A percentile compares a stretch with the other conserved stretches of the same genome.
Conservation (phyloP, 2,329 filamentous ascomycete species). For the Botrytis aclada region DNA sequence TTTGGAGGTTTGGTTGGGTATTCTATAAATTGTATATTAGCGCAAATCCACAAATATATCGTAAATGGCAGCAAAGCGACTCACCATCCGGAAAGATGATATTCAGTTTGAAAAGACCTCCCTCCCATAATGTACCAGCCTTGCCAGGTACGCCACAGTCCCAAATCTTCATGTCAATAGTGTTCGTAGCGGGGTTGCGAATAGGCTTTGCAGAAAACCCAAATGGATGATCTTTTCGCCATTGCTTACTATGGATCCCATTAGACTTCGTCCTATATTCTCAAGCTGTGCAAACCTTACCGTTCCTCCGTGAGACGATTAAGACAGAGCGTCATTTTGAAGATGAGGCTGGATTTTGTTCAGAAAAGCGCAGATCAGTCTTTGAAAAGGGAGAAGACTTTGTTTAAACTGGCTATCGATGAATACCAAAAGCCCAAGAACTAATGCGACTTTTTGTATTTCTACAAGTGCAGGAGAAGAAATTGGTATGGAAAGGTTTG, state of each 20-base stretch:
- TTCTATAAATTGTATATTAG: slow-evolving; percentile 53
- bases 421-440: not conserved
- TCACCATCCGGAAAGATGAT: slow-evolving; percentile 90
- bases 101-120: slow-evolving; percentile 92
- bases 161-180: slow-evolving; percentile 92
- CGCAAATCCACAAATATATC: not conserved
- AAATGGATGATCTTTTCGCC: slow-evolving; percentile 95
- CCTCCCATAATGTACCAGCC: slow-evolving; percentile 95
- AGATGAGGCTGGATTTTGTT: slow-evolving; percentile 8
- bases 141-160: slow-evolving; percentile 96
- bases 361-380: not conserved
- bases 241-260: slow-evolving; percentile 63
- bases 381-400: not conserved
- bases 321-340: slow-evolving; percentile 77
- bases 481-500: slow-evolving; percentile 13
- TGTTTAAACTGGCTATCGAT: not conserved
- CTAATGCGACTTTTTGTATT: not conserved
- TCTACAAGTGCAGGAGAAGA: not conserved
- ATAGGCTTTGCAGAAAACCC: slow-evolving; percentile 92
- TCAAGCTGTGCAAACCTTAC: slow-evolving; percentile 3
- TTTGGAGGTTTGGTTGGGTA: slow-evolving; percentile 99
- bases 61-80: slow-evolving; percentile 34
- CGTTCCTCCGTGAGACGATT: slow-evolving; percentile 81
- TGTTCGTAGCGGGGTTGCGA: slow-evolving; percentile 67
- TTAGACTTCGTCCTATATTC: slow-evolving; percentile 5